These are phyloP conservation scores for Echites panduratus DNA, from an alignment of 257 asterid genomes.

Conservation along the genomic window DNA sequence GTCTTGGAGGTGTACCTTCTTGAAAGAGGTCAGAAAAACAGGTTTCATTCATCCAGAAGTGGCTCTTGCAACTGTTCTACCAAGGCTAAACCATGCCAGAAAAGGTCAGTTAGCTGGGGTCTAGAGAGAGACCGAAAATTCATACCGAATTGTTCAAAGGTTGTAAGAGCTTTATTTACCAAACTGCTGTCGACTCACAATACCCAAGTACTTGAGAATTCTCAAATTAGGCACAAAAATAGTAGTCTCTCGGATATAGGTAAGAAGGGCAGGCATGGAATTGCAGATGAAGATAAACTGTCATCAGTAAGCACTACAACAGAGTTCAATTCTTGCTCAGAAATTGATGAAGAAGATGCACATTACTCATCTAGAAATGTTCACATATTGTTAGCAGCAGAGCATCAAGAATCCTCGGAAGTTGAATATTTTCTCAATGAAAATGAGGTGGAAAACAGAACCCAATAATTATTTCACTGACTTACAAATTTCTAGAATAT, in stretches of 20 bases:
- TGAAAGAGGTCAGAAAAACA: slow-evolving; percentile 35
- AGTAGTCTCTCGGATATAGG: background rate
- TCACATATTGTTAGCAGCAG: slow-evolving; percentile 5
- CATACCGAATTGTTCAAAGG: slow-evolving; percentile 37
- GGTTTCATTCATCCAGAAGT: background rate
- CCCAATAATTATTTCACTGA: background rate
- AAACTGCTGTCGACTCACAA: slow-evolving; percentile 19
- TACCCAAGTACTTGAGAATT: slow-evolving; percentile 21
- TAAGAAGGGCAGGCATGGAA: slow-evolving; percentile 13
- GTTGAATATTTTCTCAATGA: slow-evolving; percentile 6
- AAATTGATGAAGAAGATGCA: slow-evolving; percentile 30
- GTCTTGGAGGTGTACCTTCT: slow-evolving; percentile 46
- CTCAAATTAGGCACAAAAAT: slow-evolving; percentile 5
- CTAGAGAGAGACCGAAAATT: slow-evolving; percentile 24
- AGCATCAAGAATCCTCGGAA: background rate
- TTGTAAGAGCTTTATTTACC: slow-evolving; percentile 31
- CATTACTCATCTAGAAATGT: slow-evolving; percentile 7
- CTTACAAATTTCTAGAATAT: background rate
- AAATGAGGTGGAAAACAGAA: slow-evolving; percentile 29
- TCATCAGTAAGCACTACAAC: slow-evolving; percentile 35
- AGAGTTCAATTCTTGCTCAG: slow-evolving; percentile 38
- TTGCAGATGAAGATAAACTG: slow-evolving; percentile 27
- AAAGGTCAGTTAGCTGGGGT: slow-evolving; percentile 25
- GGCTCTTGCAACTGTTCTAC: background rate
- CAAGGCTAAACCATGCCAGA: slow-evolving; percentile 16